Conservation (phyloP, 108 stramenopile species). For the Nitzschia sp. region DNA sequence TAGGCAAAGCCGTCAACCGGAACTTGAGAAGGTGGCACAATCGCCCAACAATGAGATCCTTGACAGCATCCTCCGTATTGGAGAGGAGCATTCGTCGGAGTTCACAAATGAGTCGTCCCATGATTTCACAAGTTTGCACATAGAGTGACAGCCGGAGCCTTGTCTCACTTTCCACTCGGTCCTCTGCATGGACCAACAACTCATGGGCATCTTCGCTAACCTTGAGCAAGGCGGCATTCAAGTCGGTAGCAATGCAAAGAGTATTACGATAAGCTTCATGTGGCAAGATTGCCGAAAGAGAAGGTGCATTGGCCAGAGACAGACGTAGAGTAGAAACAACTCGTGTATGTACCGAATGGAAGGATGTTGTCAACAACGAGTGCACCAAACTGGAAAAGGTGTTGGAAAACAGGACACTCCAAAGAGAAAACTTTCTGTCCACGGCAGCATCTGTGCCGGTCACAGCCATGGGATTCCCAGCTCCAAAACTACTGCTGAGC, state of each 20-base stretch:
- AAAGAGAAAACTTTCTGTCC: conserved; percentile 68
- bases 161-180: conserved; percentile 81
- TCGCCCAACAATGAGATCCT: conserved; percentile 79
- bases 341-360: conserved; percentile 77
- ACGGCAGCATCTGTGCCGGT: background rate
- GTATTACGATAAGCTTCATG: conserved; percentile 89
- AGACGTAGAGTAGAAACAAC: conserved; percentile 74
- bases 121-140: conserved; percentile 90
- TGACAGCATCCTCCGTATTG: conserved; percentile 53
- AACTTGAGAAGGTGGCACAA: conserved; percentile 84
- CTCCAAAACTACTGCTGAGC: conserved; percentile 43
- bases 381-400: conserved; percentile 86
- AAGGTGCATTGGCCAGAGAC: conserved; percentile 81
- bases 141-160: conserved; percentile 79
- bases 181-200: conserved; percentile 86
- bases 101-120: conserved; percentile 83
- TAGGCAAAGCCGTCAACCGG: conserved; percentile 72
- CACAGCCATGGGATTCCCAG: conserved; percentile 6
- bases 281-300: conserved; percentile 62
- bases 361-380: conserved; percentile 75
- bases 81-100: conserved; percentile 68
- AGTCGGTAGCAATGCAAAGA: conserved; percentile 72
- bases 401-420: conserved; percentile 80
- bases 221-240: conserved; percentile 65
- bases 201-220: conserved; percentile 88